These are phyloP conservation scores for Curvularia eragrostidis DNA, from an alignment of 2,329 filamentous ascomycete genomes.

Conservation along the genomic window DNA sequence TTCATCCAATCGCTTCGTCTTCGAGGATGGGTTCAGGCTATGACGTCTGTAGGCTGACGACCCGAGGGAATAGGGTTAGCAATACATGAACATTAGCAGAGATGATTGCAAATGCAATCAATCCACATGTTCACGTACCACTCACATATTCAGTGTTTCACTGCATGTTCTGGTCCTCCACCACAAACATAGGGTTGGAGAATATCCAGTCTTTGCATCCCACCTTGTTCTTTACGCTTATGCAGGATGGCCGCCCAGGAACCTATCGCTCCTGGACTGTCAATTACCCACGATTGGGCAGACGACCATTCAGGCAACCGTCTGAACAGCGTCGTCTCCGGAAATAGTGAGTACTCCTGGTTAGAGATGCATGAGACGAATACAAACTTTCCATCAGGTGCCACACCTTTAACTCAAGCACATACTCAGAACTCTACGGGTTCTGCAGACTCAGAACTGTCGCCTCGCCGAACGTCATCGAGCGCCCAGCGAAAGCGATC, in stretches of 20 bases:
- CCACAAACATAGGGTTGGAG: neutral
- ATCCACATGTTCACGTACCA: neutral
- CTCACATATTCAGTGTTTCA: neutral
- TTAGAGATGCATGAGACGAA: neutral
- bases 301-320: slow-evolving; percentile 17
- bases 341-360: neutral
- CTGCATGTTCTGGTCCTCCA: neutral
- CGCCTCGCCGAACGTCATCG: slow-evolving; percentile 29
- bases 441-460: slow-evolving; percentile 16
- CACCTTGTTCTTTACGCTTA: neutral
- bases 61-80: slow-evolving; percentile 10
- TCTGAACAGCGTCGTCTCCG: slow-evolving; percentile 18
- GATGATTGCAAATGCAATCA: neutral
- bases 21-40: slow-evolving; percentile 5
- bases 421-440: slow-evolving; percentile 28
- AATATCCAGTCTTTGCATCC: neutral
- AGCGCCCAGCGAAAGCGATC: slow-evolving; percentile 34
- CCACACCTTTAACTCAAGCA: slow-evolving; percentile 23
- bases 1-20: slow-evolving; percentile 14
- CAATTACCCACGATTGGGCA: slow-evolving; percentile 32
- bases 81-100: slow-evolving; percentile 12
- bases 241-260: slow-evolving; percentile 17
- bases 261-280: slow-evolving; percentile 25
- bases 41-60: slow-evolving; percentile 18
- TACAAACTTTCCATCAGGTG: slow-evolving; percentile 3